These are phyloP conservation scores for Fraxinus baroniana DNA, from an alignment of 305 asterid genomes.

Conservation along the genomic window DNA sequence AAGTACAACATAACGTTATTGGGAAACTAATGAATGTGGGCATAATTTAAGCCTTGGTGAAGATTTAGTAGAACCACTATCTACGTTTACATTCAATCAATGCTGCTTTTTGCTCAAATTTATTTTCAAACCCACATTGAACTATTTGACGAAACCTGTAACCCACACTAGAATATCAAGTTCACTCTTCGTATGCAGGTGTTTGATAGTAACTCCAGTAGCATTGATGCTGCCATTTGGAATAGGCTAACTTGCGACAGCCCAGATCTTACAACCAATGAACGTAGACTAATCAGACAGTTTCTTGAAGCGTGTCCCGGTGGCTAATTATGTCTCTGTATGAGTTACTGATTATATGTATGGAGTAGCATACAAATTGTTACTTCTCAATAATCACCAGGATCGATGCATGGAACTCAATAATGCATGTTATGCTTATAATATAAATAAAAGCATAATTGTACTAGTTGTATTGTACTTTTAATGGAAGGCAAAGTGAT, in stretches of 20 bases:
- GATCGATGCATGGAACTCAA: not conserved
- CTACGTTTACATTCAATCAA: not conserved
- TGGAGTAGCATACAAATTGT: slow-evolving; percentile 30
- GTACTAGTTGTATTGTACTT: not conserved
- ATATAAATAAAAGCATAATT: not conserved
- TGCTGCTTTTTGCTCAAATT: not conserved
- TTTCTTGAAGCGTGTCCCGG: slow-evolving; percentile 63
- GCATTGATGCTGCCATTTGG: slow-evolving; percentile 44
- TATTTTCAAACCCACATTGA: not conserved
- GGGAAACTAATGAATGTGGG: not conserved
- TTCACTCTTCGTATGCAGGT: slow-evolving; percentile 48
- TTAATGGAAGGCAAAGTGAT: not conserved
- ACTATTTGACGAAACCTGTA: not conserved
- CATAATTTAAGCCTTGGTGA: not conserved
- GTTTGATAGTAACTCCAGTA: slow-evolving; percentile 39
- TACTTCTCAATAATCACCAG: not conserved
- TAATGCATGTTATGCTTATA: not conserved
- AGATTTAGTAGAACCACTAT: not conserved
- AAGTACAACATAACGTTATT: not conserved
- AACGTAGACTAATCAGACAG: slow-evolving; percentile 50
- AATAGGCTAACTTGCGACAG: slow-evolving; percentile 60
- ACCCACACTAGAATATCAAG: not conserved
- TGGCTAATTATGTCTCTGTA: slow-evolving; percentile 35
- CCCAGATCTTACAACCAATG: slow-evolving; percentile 57
- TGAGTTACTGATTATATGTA: slow-evolving; percentile 20